Evolutionary conservation across 768 basidiomycete genomes (phyloP), one percentile per base, ranked within the genome.

Genomic region (Heimioporus sp.): DNA sequence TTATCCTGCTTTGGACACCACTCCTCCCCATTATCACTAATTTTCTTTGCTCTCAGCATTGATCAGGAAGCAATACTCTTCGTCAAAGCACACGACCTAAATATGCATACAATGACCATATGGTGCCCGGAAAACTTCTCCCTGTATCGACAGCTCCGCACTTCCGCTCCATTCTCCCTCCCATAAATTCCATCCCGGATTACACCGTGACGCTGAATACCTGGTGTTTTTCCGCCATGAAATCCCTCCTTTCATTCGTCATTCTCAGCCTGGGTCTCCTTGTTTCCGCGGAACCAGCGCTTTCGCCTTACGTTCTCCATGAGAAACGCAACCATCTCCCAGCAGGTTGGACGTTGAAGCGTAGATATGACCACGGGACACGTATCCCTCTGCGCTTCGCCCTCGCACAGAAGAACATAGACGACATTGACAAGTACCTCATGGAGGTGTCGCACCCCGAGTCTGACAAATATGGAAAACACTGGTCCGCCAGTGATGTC

Each of bases 301-400:
- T 53, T 52, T 64, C 61, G 6, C 56, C 53, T 39, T 64, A 69
- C 54, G 61, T 65, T 53, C 53, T 75, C 24, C 75, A 77, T 48
- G 76, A 77, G 58, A 72, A 64, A 49, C 75, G 74, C 48, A 64
- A 61, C 9, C 53, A 41, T 19, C 62, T 68, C 10, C 74, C 75
- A 7, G 11, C 47, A 7, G 63, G 63, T 2, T 80, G 79, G 78
- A 53, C 62, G 2, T 60, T 69, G 37, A 57, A 68, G 34, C 70
- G 73, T 20, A 66, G 72, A 47, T 72, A 75, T 44, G 66, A 69
- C 1, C 57, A 73, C 10, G 59, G 64, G 41, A 43, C 55, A 3
- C 38, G 51, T 28, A 47, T 72, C 11, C 68, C 68, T 5, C 17
- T 72, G n/a, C 63, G 61, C n/a, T 62, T 71, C 46, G 65, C 69